A percentile compares a stretch with the other conserved stretches of the same genome.
Evolutionary conservation across 2,329 filamentous ascomycete genomes (phyloP).

Genomic region (Ascochyta fabae): DNA sequence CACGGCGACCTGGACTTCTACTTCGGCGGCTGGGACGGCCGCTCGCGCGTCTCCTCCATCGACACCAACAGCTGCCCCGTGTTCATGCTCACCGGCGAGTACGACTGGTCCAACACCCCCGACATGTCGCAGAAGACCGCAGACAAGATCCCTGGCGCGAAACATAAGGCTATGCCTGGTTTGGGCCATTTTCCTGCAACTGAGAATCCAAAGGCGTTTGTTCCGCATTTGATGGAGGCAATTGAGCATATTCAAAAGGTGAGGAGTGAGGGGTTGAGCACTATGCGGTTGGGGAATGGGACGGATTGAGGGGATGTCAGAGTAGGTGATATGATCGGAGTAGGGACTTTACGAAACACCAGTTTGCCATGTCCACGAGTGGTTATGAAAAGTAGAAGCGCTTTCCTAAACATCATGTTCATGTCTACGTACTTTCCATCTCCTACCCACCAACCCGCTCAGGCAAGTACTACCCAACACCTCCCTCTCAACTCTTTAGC

Average conservation of each 20-base stretch:
- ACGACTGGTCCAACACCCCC: conserved; percentile 58
- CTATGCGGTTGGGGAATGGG: conserved; percentile 39
- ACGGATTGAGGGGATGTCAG: conserved; percentile 20
- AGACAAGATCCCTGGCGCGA: conserved; percentile 55
- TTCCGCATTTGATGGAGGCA: conserved; percentile 48
- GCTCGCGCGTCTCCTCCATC: conserved; percentile 53
- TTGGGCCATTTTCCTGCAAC: conserved; percentile 58
- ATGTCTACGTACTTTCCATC: too few species aligned
- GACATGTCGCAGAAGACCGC: conserved; percentile 56
- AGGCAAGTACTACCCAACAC: too few species aligned
- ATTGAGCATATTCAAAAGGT: conserved; percentile 49
- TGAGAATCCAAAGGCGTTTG: conserved; percentile 52
- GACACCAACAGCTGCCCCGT: conserved; percentile 58
- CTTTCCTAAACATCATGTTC: too few species aligned
- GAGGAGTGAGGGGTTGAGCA: conserved; percentile 37
- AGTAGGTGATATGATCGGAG: neutral
- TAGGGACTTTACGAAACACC: neutral
- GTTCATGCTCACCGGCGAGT: conserved; percentile 59
- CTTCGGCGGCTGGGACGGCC: conserved; percentile 59
- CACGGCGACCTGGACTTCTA: conserved; percentile 61
- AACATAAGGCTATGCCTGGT: conserved; percentile 54
- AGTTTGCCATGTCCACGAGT: neutral
- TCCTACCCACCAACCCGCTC: too few species aligned
- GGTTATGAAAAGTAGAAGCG: too few species aligned
- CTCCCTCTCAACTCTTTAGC: too few species aligned